These are phyloP conservation scores for Flagelloscypha sp. DNA, from an alignment of 768 basidiomycete species.

Conservation along the genomic window DNA sequence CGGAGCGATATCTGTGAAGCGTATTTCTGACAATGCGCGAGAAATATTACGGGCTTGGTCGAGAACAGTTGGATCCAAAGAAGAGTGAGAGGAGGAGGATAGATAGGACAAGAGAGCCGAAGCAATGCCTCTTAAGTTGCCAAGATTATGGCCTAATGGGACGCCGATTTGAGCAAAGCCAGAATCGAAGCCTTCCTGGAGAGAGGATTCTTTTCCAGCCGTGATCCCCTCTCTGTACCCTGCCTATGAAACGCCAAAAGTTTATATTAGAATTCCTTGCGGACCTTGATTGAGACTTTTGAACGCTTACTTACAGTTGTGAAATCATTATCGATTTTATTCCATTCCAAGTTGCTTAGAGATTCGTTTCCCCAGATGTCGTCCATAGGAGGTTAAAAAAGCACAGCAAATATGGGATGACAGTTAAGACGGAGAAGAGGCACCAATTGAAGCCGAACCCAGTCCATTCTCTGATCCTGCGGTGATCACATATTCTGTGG, in stretches of 20 bases:
- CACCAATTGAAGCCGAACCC: no score
- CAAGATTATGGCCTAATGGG: slow-evolving; percentile 71
- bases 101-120: slow-evolving; percentile 58
- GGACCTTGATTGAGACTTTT: no score
- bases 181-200: slow-evolving; percentile 86
- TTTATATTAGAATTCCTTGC: no score
- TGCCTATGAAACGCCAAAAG: no score
- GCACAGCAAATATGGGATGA: no score
- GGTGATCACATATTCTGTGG: no score
- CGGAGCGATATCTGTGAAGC: slow-evolving; percentile 66
- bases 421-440: no score
- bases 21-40: slow-evolving; percentile 46
- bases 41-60: slow-evolving; percentile 48
- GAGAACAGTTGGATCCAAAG: slow-evolving; percentile 16
- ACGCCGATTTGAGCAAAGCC: slow-evolving; percentile 70
- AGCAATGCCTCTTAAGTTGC: slow-evolving; percentile 64
- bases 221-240: slow-evolving; percentile 97
- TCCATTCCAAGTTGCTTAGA: no score
- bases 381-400: no score
- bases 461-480: not conserved
- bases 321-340: no score
- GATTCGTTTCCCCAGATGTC: no score
- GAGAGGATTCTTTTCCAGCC: slow-evolving; percentile 76
- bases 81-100: slow-evolving; percentile 18
- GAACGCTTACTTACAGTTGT: no score